Conservation (phyloP, 2,329 filamentous ascomycete species). For the Ascochyta fabae region DNA sequence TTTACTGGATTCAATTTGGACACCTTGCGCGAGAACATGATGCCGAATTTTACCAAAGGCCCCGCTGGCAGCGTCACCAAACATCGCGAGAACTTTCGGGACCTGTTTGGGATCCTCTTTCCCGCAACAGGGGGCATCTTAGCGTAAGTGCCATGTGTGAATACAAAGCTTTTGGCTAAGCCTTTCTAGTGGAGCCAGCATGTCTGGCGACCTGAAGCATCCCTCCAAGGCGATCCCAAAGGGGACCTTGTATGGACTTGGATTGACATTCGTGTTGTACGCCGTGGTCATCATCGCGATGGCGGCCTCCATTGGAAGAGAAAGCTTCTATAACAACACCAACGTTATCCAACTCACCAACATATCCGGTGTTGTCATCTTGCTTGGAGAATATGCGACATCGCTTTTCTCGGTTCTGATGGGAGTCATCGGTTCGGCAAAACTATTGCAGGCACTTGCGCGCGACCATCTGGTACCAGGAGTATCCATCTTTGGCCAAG, state of each 20-base stretch:
- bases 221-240: conserved; percentile 84
- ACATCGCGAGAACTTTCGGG: conserved; percentile 74
- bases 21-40: conserved; percentile 76
- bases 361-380: conserved; percentile 73
- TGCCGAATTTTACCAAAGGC: conserved; percentile 69
- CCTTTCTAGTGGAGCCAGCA: conserved; percentile 74
- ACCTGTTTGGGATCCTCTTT: conserved; percentile 86
- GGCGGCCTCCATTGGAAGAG: conserved; percentile 75
- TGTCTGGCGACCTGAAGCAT: conserved; percentile 85
- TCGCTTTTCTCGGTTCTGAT: conserved; percentile 86
- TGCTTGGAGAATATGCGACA: conserved; percentile 82
- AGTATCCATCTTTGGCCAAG: conserved; percentile 74
- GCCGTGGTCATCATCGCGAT: conserved; percentile 78
- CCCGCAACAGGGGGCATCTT: conserved; percentile 70
- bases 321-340: conserved; percentile 74
- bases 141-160: conserved; percentile 50
- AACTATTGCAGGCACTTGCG: conserved; percentile 82
- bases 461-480: conserved; percentile 81
- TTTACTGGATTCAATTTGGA: conserved; percentile 78
- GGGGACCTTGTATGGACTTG: conserved; percentile 80
- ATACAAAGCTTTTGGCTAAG: conserved; percentile 8
- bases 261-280: conserved; percentile 78
- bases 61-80: conserved; percentile 67
- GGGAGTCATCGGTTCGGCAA: conserved; percentile 85
- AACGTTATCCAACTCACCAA: conserved; percentile 86